A percentile compares a stretch with the other conserved stretches of the same genome.
phyloP scores from a whole-genome alignment of 768 basidiomycete genomes.

The Lactifluus pinguis region DNA sequence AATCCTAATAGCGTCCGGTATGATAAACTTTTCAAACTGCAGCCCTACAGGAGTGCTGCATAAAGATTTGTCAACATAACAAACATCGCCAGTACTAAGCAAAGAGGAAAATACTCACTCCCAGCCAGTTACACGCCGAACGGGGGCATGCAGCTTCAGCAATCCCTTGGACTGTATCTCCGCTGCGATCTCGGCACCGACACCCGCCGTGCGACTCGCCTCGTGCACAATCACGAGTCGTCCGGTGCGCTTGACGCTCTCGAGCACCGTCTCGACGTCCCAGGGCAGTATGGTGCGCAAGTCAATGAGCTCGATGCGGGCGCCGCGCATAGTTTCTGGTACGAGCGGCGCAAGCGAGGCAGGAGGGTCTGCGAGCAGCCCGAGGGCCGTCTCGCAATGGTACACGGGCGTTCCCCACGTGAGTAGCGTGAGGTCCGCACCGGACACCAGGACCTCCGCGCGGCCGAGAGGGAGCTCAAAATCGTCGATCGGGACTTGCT shows the following conservation, averaged over 20 bases:
- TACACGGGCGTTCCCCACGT: slow-evolving; percentile 94
- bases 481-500: slow-evolving; percentile 88
- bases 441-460: slow-evolving; percentile 66
- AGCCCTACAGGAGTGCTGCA: slow-evolving; percentile 71
- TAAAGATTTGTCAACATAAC: slow-evolving; percentile 1
- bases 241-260: slow-evolving; percentile 80
- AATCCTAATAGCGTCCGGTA: slow-evolving; percentile 79
- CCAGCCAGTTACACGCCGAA: slow-evolving; percentile 84
- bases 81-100: neutral
- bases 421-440: slow-evolving; percentile 80
- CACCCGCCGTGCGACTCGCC: slow-evolving; percentile 78
- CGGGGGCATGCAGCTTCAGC: slow-evolving; percentile 79
- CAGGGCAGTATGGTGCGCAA: slow-evolving; percentile 83
- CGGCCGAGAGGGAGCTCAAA: slow-evolving; percentile 74
- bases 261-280: slow-evolving; percentile 71
- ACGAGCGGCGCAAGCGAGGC: slow-evolving; percentile 52
- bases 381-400: slow-evolving; percentile 77
- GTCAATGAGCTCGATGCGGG: slow-evolving; percentile 84
- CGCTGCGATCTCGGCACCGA: slow-evolving; percentile 87
- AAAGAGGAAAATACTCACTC: slow-evolving; percentile 54
- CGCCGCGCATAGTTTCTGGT: slow-evolving; percentile 53
- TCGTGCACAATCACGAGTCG: slow-evolving; percentile 87
- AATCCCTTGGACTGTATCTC: slow-evolving; percentile 87
- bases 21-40: slow-evolving; percentile 86
- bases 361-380: slow-evolving; percentile 61